Conservation (phyloP, 345 rosid genomes). For the Arabis hirsuta region DNA sequence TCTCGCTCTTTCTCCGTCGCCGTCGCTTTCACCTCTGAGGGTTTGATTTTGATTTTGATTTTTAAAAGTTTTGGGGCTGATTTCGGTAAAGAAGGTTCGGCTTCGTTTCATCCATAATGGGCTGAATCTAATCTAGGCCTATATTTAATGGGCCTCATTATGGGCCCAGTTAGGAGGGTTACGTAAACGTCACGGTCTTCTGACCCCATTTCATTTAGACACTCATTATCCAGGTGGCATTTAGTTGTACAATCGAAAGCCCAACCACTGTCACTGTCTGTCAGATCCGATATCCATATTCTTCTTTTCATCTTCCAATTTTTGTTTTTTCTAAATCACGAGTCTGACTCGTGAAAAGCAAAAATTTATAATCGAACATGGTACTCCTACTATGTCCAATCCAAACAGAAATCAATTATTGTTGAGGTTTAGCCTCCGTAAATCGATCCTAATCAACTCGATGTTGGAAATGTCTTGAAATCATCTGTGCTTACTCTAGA, state of each 20-base stretch:
- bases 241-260: not conserved
- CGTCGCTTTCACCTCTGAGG: constrained; percentile 26
- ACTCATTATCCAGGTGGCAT: constrained; percentile 9
- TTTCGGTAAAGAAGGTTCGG: not conserved
- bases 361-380: no score
- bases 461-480: no score
- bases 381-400: no score
- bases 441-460: no score
- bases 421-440: no score
- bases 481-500: no score
- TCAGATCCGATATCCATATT: constrained; percentile 1
- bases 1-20: constrained; percentile 10
- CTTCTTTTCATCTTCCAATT: not conserved
- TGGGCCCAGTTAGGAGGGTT: not conserved
- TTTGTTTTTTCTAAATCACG: no score
- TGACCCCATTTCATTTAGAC: not conserved
- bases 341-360: no score
- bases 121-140: not conserved
- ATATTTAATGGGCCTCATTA: not conserved
- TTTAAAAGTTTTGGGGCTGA: not conserved
- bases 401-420: no score
- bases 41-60: constrained; percentile 6
- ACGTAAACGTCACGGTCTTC: not conserved
- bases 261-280: constrained; percentile 13
- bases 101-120: not conserved